Conservation (phyloP, 805 yeast genomes). For the Wickerhamiella cacticola region DNA sequence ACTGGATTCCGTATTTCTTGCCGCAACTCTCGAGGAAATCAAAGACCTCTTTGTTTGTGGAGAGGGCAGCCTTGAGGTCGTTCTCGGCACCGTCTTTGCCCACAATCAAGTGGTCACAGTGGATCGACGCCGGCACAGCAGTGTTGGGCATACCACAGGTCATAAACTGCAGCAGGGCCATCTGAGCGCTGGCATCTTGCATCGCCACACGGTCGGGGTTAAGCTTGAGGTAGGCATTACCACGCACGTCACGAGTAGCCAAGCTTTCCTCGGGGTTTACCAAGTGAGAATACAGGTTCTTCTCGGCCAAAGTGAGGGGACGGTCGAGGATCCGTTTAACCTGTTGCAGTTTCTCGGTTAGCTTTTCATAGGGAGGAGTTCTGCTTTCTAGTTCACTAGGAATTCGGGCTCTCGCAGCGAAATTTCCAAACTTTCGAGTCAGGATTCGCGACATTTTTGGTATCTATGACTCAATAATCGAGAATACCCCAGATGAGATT, state of each 20-base stretch:
- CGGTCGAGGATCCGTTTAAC: conserved; percentile 56
- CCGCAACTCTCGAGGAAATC: conserved; percentile 89
- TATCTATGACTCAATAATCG: conserved; percentile 9
- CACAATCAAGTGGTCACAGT: conserved; percentile 96
- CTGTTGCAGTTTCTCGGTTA: conserved; percentile 47
- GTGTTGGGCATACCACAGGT: conserved; percentile 83
- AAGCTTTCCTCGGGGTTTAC: conserved; percentile 78
- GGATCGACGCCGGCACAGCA: conserved; percentile 89
- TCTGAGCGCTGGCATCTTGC: conserved; percentile 99
- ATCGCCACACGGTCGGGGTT: conserved; percentile 97
- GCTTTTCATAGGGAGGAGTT: conserved; percentile 78
- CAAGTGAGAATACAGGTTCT: conserved; percentile 84
- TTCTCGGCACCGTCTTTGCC: conserved; percentile 85
- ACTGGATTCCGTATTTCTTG: conserved; percentile 89
- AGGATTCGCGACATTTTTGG: conserved; percentile 9
- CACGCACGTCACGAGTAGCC: conserved; percentile 54
- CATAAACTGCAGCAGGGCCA: conserved; percentile 98
- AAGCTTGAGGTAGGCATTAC: conserved; percentile 78
- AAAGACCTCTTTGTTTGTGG: conserved; percentile 86
- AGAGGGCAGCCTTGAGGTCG: conserved; percentile 71
- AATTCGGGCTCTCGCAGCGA: conserved; percentile 26
- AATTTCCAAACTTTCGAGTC: conserved; percentile 12
- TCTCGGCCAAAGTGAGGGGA: conserved; percentile 91
- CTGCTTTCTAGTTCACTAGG: conserved; percentile 56
- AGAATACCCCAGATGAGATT: conserved; percentile 7